These are phyloP conservation scores for Cercospora sesami DNA, from an alignment of 2,329 filamentous ascomycete genomes.

Conservation along the genomic window DNA sequence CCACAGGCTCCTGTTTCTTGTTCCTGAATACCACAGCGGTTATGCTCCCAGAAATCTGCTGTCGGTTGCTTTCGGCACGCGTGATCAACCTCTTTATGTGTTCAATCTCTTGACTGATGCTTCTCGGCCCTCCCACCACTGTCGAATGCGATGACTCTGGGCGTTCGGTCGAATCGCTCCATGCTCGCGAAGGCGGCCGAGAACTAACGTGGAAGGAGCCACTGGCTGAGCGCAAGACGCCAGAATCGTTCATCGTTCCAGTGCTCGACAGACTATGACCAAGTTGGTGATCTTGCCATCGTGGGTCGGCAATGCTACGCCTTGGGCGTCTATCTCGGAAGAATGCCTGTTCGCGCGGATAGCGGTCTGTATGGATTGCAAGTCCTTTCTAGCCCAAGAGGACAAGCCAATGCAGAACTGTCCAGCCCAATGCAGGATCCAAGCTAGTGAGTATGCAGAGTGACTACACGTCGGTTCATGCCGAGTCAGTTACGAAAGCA, in stretches of 20 bases:
- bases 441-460: slow-evolving; percentile 13
- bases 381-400: background rate
- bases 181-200: slow-evolving; percentile 20
- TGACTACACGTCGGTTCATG: slow-evolving; percentile 1
- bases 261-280: background rate
- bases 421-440: slow-evolving; percentile 5
- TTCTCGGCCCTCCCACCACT: slow-evolving; percentile 10
- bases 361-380: background rate
- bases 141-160: slow-evolving; percentile 16
- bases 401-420: slow-evolving; percentile 1
- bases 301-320: background rate
- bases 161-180: slow-evolving; percentile 21
- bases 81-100: slow-evolving; percentile 34
- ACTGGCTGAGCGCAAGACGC: slow-evolving; percentile 10
- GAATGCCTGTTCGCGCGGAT: background rate
- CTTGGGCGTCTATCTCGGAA: background rate
- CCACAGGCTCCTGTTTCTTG: slow-evolving; percentile 19
- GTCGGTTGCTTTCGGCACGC: slow-evolving; percentile 25
- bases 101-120: slow-evolving; percentile 31
- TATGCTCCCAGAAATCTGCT: slow-evolving; percentile 25
- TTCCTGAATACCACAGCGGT: slow-evolving; percentile 34
- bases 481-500: slow-evolving; percentile 14
- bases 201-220: slow-evolving; percentile 12
- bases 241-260: slow-evolving; percentile 15
- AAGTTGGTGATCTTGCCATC: background rate